These are phyloP conservation scores for Ustilago loliicola DNA, from an alignment of 1,284 basidiomycete genomes.

Conservation along the genomic window DNA sequence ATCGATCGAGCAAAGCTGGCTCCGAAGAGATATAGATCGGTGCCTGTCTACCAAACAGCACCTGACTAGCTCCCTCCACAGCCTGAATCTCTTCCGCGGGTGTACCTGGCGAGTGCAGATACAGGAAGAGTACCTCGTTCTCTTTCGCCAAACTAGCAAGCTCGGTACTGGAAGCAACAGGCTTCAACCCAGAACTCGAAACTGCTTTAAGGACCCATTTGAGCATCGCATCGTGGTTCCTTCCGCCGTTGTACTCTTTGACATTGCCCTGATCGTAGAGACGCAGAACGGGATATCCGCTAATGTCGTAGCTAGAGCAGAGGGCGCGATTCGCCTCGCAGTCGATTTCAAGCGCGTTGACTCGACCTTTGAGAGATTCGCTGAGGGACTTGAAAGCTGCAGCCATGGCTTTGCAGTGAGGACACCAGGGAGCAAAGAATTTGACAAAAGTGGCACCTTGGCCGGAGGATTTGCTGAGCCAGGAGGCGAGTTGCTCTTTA, in stretches of 20 bases:
- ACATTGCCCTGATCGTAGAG: conserved; percentile 60
- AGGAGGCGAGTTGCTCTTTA: conserved; percentile 48
- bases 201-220: conserved; percentile 63
- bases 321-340: conserved; percentile 58
- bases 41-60: conserved; percentile 32
- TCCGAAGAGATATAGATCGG: conserved; percentile 54
- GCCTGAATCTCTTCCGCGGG: conserved; percentile 27
- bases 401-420: conserved; percentile 68
- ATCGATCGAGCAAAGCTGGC: conserved; percentile 50
- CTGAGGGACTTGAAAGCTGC: conserved; percentile 56
- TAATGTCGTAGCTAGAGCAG: conserved; percentile 54
- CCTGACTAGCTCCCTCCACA: conserved; percentile 36
- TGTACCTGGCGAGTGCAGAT: conserved; percentile 53
- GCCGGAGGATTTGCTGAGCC: conserved; percentile 54
- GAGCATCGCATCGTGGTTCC: conserved; percentile 61
- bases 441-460: conserved; percentile 67
- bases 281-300: conserved; percentile 60
- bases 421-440: conserved; percentile 69
- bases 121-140: conserved; percentile 64
- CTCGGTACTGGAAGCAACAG: conserved; percentile 38
- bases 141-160: conserved; percentile 35
- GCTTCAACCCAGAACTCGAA: conserved; percentile 42
- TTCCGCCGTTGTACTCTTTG: conserved; percentile 58
- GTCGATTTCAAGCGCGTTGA: conserved; percentile 67
- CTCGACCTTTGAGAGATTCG: conserved; percentile 52